Conservation (phyloP, 2,329 filamentous ascomycete genomes). For the Mariannaea sp. region DNA sequence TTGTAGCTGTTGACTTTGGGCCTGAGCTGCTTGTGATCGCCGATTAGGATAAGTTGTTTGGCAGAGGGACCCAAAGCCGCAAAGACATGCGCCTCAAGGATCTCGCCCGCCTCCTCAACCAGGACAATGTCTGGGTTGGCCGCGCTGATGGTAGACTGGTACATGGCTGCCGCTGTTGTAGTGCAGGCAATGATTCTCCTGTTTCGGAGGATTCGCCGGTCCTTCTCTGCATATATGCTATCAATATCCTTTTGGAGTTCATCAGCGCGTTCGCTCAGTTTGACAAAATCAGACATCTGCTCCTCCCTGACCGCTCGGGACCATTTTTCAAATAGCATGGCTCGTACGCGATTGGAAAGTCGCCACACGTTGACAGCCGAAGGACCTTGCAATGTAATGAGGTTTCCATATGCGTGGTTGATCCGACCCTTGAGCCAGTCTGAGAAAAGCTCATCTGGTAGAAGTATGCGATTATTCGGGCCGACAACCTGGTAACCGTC, state of each 20-base stretch:
- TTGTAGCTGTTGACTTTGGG: constrained; percentile 68
- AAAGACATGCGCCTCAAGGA: constrained; percentile 67
- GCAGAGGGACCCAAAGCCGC: constrained; percentile 60
- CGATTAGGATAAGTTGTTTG: constrained; percentile 71
- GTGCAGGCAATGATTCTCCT: constrained; percentile 72
- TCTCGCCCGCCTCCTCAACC: constrained; percentile 75
- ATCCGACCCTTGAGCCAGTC: constrained; percentile 26
- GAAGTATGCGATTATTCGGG: constrained; percentile 49
- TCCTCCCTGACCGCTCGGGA: constrained; percentile 54
- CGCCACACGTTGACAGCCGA: no score
- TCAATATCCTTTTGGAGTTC: constrained; percentile 47
- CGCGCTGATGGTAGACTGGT: constrained; percentile 57
- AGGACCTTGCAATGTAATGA: no score
- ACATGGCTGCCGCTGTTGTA: constrained; percentile 71
- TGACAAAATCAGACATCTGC: constrained; percentile 47
- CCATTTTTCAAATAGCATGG: constrained; percentile 49
- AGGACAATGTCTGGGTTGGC: constrained; percentile 64
- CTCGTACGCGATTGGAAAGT: no score
- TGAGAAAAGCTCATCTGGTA: constrained; percentile 25
- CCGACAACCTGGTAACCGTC: constrained; percentile 55
- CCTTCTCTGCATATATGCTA: constrained; percentile 49
- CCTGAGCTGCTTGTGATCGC: constrained; percentile 74
- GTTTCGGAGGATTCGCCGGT: constrained; percentile 50
- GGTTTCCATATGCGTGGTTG: no score
- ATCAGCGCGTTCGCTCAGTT: constrained; percentile 49